Evolutionary conservation across 1,284 basidiomycete species (phyloP), one percentile per base, ranked within the genome.

Genomic region (Irpex rosettiformis): DNA sequence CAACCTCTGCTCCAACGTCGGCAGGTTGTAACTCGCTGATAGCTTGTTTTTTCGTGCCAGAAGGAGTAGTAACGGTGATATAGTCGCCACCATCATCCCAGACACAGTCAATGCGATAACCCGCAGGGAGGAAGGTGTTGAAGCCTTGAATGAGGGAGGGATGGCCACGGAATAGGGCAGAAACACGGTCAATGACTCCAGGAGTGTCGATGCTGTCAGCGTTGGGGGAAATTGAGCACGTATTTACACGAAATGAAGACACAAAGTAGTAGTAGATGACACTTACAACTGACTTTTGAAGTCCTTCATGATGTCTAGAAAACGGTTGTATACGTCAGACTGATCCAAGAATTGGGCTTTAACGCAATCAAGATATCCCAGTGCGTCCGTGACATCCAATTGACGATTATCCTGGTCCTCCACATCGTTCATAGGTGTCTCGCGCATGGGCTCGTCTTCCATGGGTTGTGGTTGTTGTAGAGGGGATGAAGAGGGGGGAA

Each of bases 231-330:
- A 57, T 27, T 54, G 56, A 43, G 56, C 30, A 10, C 40, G 42
- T 43, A 24, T 8, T 51, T 21, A 45, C 16, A 27, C 48, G 24
- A 52, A 13, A 21, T 29, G 33, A 2, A 43, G 24, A 28, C 11
- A 29, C 33, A 11, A 40, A 52, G 22, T 4, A 6, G 10, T 28
- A 55, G 16, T 18, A 57, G 24, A 79, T n/a, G n/a, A n/a, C n/a
- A n/a, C 87, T 68, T 67, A 96, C 94, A 85, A 75, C 67, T 95
- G 91, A 58, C 89, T 90, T 76, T 96, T 96, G 75, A 96, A 96
- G 70, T 98, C 95, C 75, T 98, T 98, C 96, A 98, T 98, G 65
- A 98, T 96, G 69, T 97, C 95, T 68, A 98, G 76, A 72, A 98
- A 98, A 58, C 88, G 85, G 71, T 97, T 97, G 76, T 97, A 98